phyloP scores from a whole-genome alignment of 208 protist species.

The Trypanosomatidae sp. region DNA sequence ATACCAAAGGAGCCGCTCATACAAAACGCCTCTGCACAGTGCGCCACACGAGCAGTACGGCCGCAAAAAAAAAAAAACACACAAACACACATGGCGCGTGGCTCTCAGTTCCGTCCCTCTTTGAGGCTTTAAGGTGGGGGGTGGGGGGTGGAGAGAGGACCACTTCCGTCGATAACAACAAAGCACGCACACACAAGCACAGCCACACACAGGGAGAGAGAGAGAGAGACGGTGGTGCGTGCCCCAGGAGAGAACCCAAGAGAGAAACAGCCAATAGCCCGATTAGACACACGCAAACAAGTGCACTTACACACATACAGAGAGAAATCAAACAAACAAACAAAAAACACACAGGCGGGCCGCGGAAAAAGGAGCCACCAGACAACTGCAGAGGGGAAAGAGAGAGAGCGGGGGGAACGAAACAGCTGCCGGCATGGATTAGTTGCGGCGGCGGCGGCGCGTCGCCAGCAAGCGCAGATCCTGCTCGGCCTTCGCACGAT shows the following conservation, averaged over 20 bases:
- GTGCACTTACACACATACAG: conserved; percentile 2
- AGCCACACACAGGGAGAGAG: background rate
- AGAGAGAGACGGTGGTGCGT: background rate
- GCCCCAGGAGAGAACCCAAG: background rate
- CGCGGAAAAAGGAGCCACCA: background rate
- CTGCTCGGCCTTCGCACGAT: conserved; percentile 70
- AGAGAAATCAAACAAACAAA: conserved; percentile 1
- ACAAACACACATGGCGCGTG: background rate
- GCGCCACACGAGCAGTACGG: background rate
- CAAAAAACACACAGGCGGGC: conserved; percentile 7
- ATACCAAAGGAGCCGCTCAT: background rate
- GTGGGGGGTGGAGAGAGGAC: background rate
- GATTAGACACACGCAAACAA: background rate
- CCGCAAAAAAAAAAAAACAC: background rate
- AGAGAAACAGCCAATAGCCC: background rate
- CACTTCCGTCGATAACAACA: no score
- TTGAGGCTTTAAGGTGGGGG: background rate
- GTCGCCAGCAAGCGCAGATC: conserved; percentile 60
- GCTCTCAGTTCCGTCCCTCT: background rate
- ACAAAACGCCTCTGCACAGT: background rate
- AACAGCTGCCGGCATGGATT: background rate
- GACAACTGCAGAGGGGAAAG: background rate
- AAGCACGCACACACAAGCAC: no score
- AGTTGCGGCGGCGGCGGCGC: conserved; percentile 31
- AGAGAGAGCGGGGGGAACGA: background rate